A percentile compares a stretch with the other conserved stretches of the same genome.
phyloP scores from a whole-genome alignment of 202 grass and related monocot species.

The Cymbopogon flexuosus region DNA sequence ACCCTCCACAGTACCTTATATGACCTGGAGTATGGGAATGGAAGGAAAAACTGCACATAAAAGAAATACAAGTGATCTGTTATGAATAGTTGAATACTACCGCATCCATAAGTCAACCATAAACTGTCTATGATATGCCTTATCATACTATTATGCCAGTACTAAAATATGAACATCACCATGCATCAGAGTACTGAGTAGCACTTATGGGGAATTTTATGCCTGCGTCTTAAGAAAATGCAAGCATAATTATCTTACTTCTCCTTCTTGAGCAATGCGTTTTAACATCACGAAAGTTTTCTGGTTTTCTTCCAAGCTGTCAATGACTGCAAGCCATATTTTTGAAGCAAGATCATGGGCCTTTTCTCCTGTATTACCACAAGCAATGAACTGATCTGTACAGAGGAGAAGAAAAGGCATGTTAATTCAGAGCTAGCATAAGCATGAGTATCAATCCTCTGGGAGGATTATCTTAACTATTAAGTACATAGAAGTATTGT shows the following conservation, averaged over 20 bases:
- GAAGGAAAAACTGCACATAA: slow-evolving; percentile 80
- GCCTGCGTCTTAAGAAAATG: not conserved
- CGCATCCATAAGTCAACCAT: not conserved
- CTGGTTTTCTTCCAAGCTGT: slow-evolving; percentile 92
- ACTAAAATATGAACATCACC: not conserved
- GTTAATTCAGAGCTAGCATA: not conserved
- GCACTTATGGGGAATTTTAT: not conserved
- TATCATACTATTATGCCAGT: not conserved
- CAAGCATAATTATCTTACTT: slow-evolving; percentile 49
- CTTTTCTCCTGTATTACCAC: slow-evolving; percentile 74
- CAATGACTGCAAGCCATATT: slow-evolving; percentile 88
- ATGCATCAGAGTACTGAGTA: not conserved
- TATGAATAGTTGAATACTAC: not conserved
- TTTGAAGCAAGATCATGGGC: slow-evolving; percentile 86
- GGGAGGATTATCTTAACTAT: not conserved
- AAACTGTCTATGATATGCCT: not conserved
- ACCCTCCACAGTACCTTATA: slow-evolving; percentile 85
- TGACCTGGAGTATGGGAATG: slow-evolving; percentile 83
- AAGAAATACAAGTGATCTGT: not conserved
- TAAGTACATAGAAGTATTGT: not conserved
- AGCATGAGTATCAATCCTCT: slow-evolving; percentile 16
- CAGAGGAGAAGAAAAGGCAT: slow-evolving; percentile 13
- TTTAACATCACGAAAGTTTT: slow-evolving; percentile 63
- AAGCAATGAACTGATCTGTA: slow-evolving; percentile 96
- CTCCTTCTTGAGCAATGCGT: slow-evolving; percentile 76